A percentile compares a stretch with the other conserved stretches of the same genome.
These are phyloP conservation scores for Solanum gandarillasii DNA, from an alignment of 257 asterid genomes.

Conservation along the genomic window DNA sequence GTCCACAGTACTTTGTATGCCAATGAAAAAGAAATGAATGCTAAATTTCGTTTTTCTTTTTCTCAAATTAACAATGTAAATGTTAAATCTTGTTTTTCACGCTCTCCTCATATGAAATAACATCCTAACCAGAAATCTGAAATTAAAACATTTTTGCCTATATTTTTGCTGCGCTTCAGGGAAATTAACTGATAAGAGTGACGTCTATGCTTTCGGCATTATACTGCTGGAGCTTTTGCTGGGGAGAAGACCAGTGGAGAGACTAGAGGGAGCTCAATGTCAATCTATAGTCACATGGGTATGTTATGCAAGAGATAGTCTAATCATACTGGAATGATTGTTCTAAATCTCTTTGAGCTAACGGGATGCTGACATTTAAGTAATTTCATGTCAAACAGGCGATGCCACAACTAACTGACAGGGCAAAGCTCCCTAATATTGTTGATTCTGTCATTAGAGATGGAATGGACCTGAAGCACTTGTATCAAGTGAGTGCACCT, in stretches of 20 bases:
- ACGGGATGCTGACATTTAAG: neutral
- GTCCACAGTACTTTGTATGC: neutral
- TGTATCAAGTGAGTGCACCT: constrained; percentile 56
- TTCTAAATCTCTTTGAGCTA: neutral
- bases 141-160: neutral
- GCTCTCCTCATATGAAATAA: neutral
- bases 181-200: constrained; percentile 89
- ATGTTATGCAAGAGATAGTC: neutral
- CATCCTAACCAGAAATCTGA: neutral
- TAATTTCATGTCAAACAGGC: constrained; percentile 45
- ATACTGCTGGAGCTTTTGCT: constrained; percentile 83
- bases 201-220: constrained; percentile 88
- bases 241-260: constrained; percentile 81
- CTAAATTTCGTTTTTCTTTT: neutral
- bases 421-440: constrained; percentile 78
- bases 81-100: neutral
- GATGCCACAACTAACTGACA: constrained; percentile 88
- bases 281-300: constrained; percentile 92
- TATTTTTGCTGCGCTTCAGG: constrained; percentile 32
- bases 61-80: neutral
- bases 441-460: constrained; percentile 70
- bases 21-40: neutral
- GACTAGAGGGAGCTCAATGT: constrained; percentile 52
- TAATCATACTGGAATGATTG: neutral
- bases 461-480: constrained; percentile 84